Base-by-base conservation (phyloP, 352 stramenopile species). In the Pythium grandisporangium region DNA sequence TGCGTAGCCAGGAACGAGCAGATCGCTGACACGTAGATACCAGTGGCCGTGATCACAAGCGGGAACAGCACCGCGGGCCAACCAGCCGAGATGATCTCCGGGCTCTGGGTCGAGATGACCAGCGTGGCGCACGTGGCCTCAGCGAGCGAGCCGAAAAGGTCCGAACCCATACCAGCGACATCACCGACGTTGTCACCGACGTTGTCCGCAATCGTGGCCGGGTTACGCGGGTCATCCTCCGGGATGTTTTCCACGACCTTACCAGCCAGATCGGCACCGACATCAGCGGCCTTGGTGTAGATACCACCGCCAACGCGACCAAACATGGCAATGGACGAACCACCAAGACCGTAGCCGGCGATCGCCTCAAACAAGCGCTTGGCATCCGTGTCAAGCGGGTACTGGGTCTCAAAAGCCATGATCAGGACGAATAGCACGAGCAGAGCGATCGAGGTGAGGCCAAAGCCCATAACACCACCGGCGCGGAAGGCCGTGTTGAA, bases 181-280 rank as follows among this genome's bases (percentile, higher is more conserved):
- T 99, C 96, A 70, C 96, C 96, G 23, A 99, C 96, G 61, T 99
- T 99, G 77, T 99, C 96, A 64, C 96, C 96, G 35, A 99, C 96
- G 65, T 99, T 99, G 71, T 99, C 96, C 20, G 96, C 96, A 84
- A 99, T 99, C 4, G 94, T 98, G 38, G 96, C 96, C 12, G 97
- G 97, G 74, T 99, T 99, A 47, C 95, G 84, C 47, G 96, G 96
- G 87, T 99, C 96, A 63, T 99, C 96, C 64, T 99, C 96, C 19
- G 96, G 96, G 54, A 99, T 99, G 65, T 96, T 97, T 61, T 98
- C 85, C 20, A 99, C 95, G 16, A 98, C 93, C 74, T 99, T 99
- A 61, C 96, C 96, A 17, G 98, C 96, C 58, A 99, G 85, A 87
- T 99, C 96, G 38, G 96, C 96, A 52, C 96, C 96, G 25, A 99